These are phyloP conservation scores for Paraphaeosphaeria minitans DNA, from an alignment of 2,329 filamentous ascomycete genomes.

Conservation along the genomic window DNA sequence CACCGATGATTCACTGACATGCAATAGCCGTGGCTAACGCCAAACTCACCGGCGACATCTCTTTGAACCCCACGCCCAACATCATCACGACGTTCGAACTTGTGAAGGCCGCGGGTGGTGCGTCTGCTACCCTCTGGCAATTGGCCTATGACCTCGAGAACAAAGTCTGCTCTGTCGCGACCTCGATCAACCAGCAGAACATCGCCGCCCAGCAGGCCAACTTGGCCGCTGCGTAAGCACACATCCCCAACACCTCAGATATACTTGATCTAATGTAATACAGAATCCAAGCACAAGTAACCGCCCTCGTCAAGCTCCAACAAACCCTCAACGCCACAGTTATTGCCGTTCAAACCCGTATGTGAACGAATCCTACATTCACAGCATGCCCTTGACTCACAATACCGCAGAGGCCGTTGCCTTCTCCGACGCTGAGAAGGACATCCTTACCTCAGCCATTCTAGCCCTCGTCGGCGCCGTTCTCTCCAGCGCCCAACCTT, in stretches of 20 bases:
- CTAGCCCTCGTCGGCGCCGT: not conserved
- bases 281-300: not conserved
- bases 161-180: conserved; percentile 1
- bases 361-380: not conserved
- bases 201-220: not conserved
- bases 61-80: not conserved
- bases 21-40: not conserved
- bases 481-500: not conserved
- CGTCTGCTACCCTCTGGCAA: not conserved
- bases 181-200: conserved; percentile 4
- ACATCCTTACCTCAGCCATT: not conserved
- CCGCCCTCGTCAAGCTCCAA: not conserved
- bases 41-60: not conserved
- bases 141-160: not conserved
- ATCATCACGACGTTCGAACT: not conserved
- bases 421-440: not conserved
- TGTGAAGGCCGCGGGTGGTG: not conserved
- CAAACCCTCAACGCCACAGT: not conserved
- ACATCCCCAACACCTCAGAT: not conserved
- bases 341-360: not conserved
- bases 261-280: not conserved
- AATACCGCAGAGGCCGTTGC: not conserved
- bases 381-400: not conserved
- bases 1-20: not conserved
- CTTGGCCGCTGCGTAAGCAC: not conserved